A percentile compares a stretch with the other conserved stretches of the same genome.
These are phyloP conservation scores for Galium porrigens DNA, from an alignment of 305 asterid genomes.

Conservation along the genomic window DNA sequence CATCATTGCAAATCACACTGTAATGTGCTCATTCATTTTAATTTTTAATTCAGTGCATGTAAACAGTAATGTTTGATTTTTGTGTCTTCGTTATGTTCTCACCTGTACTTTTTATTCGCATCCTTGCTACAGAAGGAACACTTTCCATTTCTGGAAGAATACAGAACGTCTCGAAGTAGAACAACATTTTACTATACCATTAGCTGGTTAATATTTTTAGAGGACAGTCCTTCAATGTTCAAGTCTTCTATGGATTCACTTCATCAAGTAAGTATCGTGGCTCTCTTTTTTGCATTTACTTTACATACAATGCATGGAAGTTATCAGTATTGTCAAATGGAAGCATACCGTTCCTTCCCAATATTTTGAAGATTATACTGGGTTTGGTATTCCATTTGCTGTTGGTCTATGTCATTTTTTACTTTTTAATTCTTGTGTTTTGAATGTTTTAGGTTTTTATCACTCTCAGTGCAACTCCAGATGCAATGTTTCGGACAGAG, in stretches of 20 bases:
- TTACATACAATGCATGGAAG: not conserved
- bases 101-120: slow-evolving; percentile 11
- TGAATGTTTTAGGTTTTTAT: slow-evolving; percentile 43
- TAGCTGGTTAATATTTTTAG: slow-evolving; percentile 82
- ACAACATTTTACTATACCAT: slow-evolving; percentile 79
- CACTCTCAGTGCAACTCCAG: slow-evolving; percentile 64
- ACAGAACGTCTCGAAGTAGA: slow-evolving; percentile 79
- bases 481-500: slow-evolving; percentile 67
- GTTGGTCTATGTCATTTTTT: slow-evolving; percentile 5
- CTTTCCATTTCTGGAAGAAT: slow-evolving; percentile 81
- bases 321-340: not conserved
- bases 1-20: slow-evolving; percentile 72
- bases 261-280: slow-evolving; percentile 47
- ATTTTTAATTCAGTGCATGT: not conserved
- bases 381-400: slow-evolving; percentile 4
- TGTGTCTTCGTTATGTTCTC: not conserved
- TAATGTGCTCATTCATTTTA: slow-evolving; percentile 22
- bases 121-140: slow-evolving; percentile 55
- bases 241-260: slow-evolving; percentile 91
- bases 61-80: not conserved
- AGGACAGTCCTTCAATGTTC: slow-evolving; percentile 66
- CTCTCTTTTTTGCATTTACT: not conserved
- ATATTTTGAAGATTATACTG: not conserved
- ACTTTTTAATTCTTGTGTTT: slow-evolving; percentile 3
- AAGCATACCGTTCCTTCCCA: not conserved